Conservation (phyloP, 1,139 yeast species). For the Geotrichum macrosporum region DNA sequence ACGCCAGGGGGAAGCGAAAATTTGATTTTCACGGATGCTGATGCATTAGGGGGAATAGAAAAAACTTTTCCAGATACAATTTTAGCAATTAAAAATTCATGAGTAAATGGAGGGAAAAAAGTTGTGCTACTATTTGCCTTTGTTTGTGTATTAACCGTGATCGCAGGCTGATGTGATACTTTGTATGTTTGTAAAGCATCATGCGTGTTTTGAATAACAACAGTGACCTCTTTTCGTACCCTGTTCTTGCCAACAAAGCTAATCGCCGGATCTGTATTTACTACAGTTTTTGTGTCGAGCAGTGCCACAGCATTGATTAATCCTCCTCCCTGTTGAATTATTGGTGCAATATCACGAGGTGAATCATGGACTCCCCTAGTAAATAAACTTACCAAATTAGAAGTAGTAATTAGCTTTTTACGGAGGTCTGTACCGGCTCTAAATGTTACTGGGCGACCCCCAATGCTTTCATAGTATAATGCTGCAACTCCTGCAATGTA, state of each 20-base stretch:
- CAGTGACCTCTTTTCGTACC: background rate
- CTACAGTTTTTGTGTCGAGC: slow-evolving; percentile 37
- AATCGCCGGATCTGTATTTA: slow-evolving; percentile 22
- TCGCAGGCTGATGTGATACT: slow-evolving; percentile 1
- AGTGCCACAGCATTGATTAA: slow-evolving; percentile 39
- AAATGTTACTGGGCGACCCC: slow-evolving; percentile 13
- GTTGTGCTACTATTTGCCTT: background rate
- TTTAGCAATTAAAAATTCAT: slow-evolving; percentile 1
- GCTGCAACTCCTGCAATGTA: slow-evolving; percentile 29
- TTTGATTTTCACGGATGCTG: background rate
- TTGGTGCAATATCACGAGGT: slow-evolving; percentile 21
- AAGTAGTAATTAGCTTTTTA: slow-evolving; percentile 21
- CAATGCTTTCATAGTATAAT: slow-evolving; percentile 22
- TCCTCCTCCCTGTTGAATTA: slow-evolving; percentile 30
- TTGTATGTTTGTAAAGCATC: slow-evolving; percentile 6
- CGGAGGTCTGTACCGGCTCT: slow-evolving; percentile 20
- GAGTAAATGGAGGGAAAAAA: slow-evolving; percentile 18
- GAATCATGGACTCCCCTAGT: slow-evolving; percentile 13
- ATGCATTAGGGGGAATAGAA: slow-evolving; percentile 2
- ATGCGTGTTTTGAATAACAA: slow-evolving; percentile 5
- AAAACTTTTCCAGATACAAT: background rate
- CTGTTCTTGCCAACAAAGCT: slow-evolving; percentile 15
- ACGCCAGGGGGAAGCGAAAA: slow-evolving; percentile 7
- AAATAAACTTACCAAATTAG: slow-evolving; percentile 20
- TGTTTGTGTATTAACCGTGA: slow-evolving; percentile 11